These are phyloP conservation scores for Lichtheimia ramosa DNA, from an alignment of 371 early-diverging fungal genomes.

Conservation along the genomic window DNA sequence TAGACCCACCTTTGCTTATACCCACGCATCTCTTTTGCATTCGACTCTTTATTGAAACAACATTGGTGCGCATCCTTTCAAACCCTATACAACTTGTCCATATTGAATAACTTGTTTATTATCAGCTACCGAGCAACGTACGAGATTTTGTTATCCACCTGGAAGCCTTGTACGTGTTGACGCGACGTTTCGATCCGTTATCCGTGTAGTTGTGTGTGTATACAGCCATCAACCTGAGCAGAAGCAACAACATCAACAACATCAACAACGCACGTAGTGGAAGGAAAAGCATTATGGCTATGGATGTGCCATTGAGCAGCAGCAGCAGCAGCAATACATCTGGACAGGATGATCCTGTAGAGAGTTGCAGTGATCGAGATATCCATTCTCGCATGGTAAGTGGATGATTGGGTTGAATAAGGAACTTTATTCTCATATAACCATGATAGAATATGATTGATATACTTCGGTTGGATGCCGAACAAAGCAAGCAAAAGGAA, in stretches of 20 bases:
- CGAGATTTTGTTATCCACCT: too few species aligned
- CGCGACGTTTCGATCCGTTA: not conserved
- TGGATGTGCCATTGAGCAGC: constrained; percentile 16
- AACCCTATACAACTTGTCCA: too few species aligned
- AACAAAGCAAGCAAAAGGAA: constrained; percentile 22
- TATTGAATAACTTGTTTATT: too few species aligned
- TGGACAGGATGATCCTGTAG: constrained; percentile 22
- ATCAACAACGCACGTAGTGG: not conserved
- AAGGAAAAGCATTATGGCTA: constrained; percentile 22
- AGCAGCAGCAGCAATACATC: constrained; percentile 4
- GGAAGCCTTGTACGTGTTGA: too few species aligned
- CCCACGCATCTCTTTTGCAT: too few species aligned
- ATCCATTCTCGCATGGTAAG: not conserved
- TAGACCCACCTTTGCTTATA: too few species aligned
- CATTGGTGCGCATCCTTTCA: too few species aligned
- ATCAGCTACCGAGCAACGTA: too few species aligned
- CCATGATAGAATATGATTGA: constrained; percentile 14
- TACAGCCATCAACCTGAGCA: not conserved
- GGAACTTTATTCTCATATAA: not conserved
- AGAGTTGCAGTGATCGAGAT: constrained; percentile 6
- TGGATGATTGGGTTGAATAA: not conserved
- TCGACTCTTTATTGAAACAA: too few species aligned
- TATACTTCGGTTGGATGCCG: constrained; percentile 25
- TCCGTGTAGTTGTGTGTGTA: not conserved
- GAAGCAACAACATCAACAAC: not conserved